Evolutionary conservation across 192 early-diverging fungal genomes (phyloP), one percentile per base, ranked within the genome.

Genomic region (Coemansia sp.): DNA sequence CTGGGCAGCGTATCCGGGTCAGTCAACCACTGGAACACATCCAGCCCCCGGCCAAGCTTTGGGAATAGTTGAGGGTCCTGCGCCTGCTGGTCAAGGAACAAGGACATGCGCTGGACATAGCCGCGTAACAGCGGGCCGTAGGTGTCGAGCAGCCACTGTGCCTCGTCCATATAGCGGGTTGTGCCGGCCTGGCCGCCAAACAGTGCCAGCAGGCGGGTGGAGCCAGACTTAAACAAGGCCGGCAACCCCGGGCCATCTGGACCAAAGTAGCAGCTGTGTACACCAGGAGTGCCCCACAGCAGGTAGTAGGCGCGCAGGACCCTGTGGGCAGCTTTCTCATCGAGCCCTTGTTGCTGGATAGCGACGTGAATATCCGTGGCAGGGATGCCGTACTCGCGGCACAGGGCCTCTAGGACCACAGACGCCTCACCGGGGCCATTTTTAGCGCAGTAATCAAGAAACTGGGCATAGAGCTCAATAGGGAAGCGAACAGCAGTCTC

Each of bases 181-280:
- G 83, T 80, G 44, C 85, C 88, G 43, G 87, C 89, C 62, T 97
- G 90, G 35, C 94, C 94, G 42, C 94, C 94, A 81, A 97, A 97
- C 51, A 93, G 73, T 20, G 90, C 89, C 51, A 88, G 81, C 12
- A 84, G 46, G 43, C 64, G 55, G 30, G 79, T 74, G 9, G 69
- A 70, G 10, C 78, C 79, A 18, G 77, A 39, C 1, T 60, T 40
- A 39, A 81, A 56, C 16, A 67, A 14, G 17, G 36, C 60, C 5
- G 60, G 42, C 82, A 76, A 18, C 82, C 79, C 47, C 0, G 56
- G 33, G 1, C 11, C 25, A 13, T 40, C 21, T 13, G 29, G 6
- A 16, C 8, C 32, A 26, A 33, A 34, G 8, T 84, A 85, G 52
- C 85, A 88, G 44, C 82, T 36, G 82, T 25, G 88, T 75, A 42